phyloP scores from a whole-genome alignment of 495 filamentous ascomycete species.

The Aspergillus incahuasiensis region DNA sequence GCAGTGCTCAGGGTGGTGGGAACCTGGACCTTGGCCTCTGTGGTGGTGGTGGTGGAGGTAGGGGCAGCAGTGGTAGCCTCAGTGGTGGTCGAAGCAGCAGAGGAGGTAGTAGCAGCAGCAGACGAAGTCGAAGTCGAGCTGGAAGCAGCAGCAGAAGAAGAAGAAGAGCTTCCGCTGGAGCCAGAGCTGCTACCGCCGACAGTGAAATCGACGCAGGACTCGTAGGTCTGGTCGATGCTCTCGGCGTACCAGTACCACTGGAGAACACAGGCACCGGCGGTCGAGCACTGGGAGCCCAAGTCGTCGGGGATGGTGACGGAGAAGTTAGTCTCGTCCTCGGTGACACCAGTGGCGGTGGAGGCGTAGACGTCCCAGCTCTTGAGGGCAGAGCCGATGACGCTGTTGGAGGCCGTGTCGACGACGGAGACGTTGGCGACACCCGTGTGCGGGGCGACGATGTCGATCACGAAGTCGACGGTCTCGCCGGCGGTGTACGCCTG shows the following conservation, averaged over 20 bases:
- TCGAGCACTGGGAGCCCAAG: conserved; percentile 51
- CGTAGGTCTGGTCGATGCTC: conserved; percentile 65
- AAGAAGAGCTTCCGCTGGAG: conserved; percentile 7
- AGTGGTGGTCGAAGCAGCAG: conserved; percentile 15
- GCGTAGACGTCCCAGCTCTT: conserved; percentile 55
- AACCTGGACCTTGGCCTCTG: neutral
- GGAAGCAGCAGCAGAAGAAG: conserved; percentile 1
- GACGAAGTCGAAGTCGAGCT: conserved; percentile 9
- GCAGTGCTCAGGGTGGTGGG: neutral
- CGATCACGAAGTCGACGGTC: conserved; percentile 53
- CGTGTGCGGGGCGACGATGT: conserved; percentile 59
- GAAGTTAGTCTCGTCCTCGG: conserved; percentile 58
- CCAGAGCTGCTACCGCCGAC: conserved; percentile 34
- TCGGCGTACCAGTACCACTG: conserved; percentile 68
- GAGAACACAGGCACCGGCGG: conserved; percentile 60
- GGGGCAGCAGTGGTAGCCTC: conserved; percentile 9
- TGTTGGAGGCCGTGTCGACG: conserved; percentile 57
- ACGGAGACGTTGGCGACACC: conserved; percentile 67
- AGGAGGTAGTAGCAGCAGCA: conserved; percentile 6
- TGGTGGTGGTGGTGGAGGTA: conserved; percentile 10
- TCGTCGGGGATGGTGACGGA: conserved; percentile 58
- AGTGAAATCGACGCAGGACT: conserved; percentile 69
- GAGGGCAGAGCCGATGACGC: conserved; percentile 52
- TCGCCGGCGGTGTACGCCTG: conserved; percentile 58
- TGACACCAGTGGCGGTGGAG: conserved; percentile 43